Base-by-base conservation (phyloP, 805 yeast genomes). In the Phaffomyces opuntiae region DNA sequence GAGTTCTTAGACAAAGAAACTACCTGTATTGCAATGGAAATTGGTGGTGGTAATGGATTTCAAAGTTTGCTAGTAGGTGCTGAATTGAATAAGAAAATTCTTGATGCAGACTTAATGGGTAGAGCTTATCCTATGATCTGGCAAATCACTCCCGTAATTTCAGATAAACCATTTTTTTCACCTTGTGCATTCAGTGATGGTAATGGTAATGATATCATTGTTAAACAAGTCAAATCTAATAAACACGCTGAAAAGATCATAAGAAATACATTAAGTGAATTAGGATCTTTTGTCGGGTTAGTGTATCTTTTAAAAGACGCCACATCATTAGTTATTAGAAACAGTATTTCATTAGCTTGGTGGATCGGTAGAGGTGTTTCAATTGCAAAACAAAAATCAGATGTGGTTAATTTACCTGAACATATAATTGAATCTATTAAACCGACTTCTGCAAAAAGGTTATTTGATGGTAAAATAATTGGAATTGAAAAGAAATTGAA, bases 11-110 rank as follows among this genome's bases (percentile, higher is more conserved):
- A 52, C 38, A 61, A 68, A 1, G 72, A 69, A 44, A 53, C 64
- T 13, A 53, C 64, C 13, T 57, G 69, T 4, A 60, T 67, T 44
- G 65, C 72, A 0, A 44, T 68, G 14, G 75, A 71, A 52, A 70
- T 71, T 45, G 75, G 75, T 26, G 75, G 75, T 41, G 70, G 68
- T 21, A 70, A 70, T 52, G 75, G 74, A 1, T 48, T 60, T 62
- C 46, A 50, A 56, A 21, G 42, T 39, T 3, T 21, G 7, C 50
- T 12, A 44, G 56, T 5, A 29, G 53, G 57, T 49, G 21, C 49
- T 7, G 42, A 47, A 41, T 45, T 62, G 39, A 53, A 62, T 42
- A 31, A 62, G 7, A 68, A 67, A 13, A 63, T 66, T 16, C 58
- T 69, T 17, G 70, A 66, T 49, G 53, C 63, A 26, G 77, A 73